Evolutionary conservation across 179 eudicot genomes (phyloP), one percentile per base, ranked within the genome.

Genomic region (Beta lomatogona): DNA sequence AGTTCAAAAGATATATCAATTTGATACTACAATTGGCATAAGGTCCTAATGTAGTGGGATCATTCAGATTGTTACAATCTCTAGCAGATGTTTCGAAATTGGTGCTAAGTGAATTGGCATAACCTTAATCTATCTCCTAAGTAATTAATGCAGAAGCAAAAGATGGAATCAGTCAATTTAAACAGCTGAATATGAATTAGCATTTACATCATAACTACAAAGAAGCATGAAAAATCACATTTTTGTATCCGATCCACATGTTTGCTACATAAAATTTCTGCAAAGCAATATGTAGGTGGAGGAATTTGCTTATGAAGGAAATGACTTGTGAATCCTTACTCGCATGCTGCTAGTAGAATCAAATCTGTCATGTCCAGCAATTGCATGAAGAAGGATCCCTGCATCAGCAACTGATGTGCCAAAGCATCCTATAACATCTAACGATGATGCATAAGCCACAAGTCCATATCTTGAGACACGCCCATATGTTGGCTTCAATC

Each of bases 391-490:
- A 83, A 95, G 93, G 80, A 91, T 91, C 55, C 97, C 99, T 0
- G 99, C 88, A 86, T 96, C 99, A 77, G 93, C 95, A 86, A 94
- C 99, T n/a, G 99, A 91, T 52, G 99, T 89, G 81, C 97, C 98
- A 82, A 96, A 94, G 88, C 99, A 96, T 65, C 99, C 99, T 69
- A 94, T 89, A 48, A 91, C 98, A 92, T 96, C 99, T 78, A 96
- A 78, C 18, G 99, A 96, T 78, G 99, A 96, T 25, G 99, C 98
- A 91, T 96, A 96, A 75, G 99, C 94, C 88, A 96, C 92, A 48
- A 96, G 99, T 22, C 99, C 99, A 82, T 91, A 96, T 87, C 99
- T 93, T 19, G 99, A 96, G 65, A 96, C 96, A 75, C 98, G 99
- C 19, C 99, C 99, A 83, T 96, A 94, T 9, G 99, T 96, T 71